Percentiles rank a stretch among this genome's conserved stretches.
Conservation (phyloP, 2,329 filamentous ascomycete species). For the Dactylellina parvicollis region DNA sequence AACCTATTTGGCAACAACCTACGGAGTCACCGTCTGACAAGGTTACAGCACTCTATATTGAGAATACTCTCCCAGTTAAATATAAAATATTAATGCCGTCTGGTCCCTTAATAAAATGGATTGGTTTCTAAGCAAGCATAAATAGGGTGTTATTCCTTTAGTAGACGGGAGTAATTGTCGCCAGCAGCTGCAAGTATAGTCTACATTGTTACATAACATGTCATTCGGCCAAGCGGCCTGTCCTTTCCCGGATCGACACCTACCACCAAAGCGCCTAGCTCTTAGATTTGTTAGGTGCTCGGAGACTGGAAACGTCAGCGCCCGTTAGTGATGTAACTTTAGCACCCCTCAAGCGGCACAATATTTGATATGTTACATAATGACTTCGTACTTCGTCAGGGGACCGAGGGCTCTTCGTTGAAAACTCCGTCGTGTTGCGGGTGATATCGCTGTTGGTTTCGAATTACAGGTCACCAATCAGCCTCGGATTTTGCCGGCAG, state of each 20-base stretch:
- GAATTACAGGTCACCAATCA: conserved; percentile 12
- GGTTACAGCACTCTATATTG: conserved; percentile 19
- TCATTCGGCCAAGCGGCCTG: background rate
- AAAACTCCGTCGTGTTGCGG: background rate
- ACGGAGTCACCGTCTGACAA: conserved; percentile 33
- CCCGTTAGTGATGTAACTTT: conserved; percentile 24
- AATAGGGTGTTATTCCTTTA: background rate
- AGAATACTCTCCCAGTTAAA: conserved; percentile 1
- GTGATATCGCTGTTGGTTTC: background rate
- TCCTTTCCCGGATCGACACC: background rate
- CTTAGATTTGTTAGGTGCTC: conserved; percentile 11
- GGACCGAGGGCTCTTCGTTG: background rate
- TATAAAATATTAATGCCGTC: background rate
- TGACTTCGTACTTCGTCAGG: background rate
- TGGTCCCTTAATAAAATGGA: background rate
- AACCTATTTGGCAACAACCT: background rate
- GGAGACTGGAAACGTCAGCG: conserved; percentile 20
- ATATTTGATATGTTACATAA: conserved; percentile 39
- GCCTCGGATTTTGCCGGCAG: conserved; percentile 13
- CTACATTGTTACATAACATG: background rate
- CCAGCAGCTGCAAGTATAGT: conserved; percentile 1
- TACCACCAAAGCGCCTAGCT: background rate
- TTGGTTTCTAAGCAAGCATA: background rate
- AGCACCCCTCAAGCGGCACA: background rate
- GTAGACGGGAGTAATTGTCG: too few species aligned